Evolutionary conservation across 805 yeast genomes (phyloP).

Genomic region (Candida gorgasii): DNA sequence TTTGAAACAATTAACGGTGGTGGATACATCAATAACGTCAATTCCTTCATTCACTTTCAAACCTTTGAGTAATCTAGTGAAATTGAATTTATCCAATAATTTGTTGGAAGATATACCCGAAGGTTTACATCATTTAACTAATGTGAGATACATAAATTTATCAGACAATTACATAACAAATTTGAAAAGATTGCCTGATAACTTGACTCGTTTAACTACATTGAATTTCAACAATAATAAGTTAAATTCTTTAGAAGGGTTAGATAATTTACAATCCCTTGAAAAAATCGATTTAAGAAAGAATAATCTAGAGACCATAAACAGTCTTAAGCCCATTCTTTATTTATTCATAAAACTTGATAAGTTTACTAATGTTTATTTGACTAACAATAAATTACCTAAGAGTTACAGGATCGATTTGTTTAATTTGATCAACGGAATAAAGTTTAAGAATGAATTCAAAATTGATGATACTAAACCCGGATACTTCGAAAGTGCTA

Average conservation of each 20-base stretch:
- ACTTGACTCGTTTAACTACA: constrained; percentile 39
- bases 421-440: constrained; percentile 58
- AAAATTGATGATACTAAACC: constrained; percentile 63
- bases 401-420: constrained; percentile 53
- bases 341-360: constrained; percentile 29
- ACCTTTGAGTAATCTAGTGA: constrained; percentile 41
- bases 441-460: constrained; percentile 45
- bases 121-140: constrained; percentile 51
- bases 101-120: constrained; percentile 49
- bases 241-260: constrained; percentile 40
- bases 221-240: constrained; percentile 54
- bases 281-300: constrained; percentile 57
- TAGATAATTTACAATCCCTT: constrained; percentile 43
- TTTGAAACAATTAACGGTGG: constrained; percentile 41
- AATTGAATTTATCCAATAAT: constrained; percentile 59
- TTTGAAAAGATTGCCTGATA: constrained; percentile 34
- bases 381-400: constrained; percentile 43
- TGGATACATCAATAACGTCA: constrained; percentile 39
- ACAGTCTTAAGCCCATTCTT: constrained; percentile 35
- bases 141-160: constrained; percentile 48
- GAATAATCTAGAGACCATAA: constrained; percentile 41
- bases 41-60: constrained; percentile 38
- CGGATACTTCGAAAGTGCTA: constrained; percentile 59
- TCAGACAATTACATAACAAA: constrained; percentile 42
- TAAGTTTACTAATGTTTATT: constrained; percentile 42